Evolutionary conservation across 495 filamentous ascomycete species (phyloP).

Genomic region (Aspergillus heteromorphus): DNA sequence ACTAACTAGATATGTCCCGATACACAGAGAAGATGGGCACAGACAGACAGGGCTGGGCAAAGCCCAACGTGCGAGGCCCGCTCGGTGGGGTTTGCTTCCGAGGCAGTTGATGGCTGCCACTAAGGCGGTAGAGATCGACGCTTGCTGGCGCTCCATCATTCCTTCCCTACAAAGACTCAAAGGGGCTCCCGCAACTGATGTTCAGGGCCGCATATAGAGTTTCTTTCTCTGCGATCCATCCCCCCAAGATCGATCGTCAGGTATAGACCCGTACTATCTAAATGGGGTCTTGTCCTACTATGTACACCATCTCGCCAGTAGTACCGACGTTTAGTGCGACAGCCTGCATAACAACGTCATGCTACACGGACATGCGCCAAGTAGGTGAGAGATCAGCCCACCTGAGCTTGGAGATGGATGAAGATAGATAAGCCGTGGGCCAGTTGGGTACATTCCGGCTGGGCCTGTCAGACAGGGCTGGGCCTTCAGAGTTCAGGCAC

Average conservation of each 20-base stretch:
- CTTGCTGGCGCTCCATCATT: conserved; percentile 3
- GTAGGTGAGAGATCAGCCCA: neutral
- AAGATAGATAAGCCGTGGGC: neutral
- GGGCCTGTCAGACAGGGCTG: neutral
- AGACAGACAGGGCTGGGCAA: conserved; percentile 2
- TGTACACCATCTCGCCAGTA: neutral
- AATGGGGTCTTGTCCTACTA: too few relatives aligned
- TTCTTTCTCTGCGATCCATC: too few relatives aligned
- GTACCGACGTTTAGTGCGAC: neutral
- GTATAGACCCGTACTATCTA: too few relatives aligned
- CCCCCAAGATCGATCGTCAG: too few relatives aligned
- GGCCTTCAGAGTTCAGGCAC: neutral
- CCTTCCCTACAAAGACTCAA: neutral
- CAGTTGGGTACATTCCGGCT: neutral
- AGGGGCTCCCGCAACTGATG: neutral
- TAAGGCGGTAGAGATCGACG: conserved; percentile 3
- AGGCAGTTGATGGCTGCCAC: neutral
- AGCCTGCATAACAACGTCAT: neutral
- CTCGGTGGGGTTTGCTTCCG: conserved; percentile 3
- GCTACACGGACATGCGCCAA: neutral
- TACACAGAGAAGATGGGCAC: too few relatives aligned
- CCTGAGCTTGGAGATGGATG: neutral
- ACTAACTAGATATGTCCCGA: too few relatives aligned
- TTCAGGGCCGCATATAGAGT: neutral
- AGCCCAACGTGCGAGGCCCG: conserved; percentile 5